Percentiles rank a stretch among this genome's conserved stretches.
Evolutionary conservation across 306 rosid species (phyloP).

Genomic region (Lathyrus oleraceus): DNA sequence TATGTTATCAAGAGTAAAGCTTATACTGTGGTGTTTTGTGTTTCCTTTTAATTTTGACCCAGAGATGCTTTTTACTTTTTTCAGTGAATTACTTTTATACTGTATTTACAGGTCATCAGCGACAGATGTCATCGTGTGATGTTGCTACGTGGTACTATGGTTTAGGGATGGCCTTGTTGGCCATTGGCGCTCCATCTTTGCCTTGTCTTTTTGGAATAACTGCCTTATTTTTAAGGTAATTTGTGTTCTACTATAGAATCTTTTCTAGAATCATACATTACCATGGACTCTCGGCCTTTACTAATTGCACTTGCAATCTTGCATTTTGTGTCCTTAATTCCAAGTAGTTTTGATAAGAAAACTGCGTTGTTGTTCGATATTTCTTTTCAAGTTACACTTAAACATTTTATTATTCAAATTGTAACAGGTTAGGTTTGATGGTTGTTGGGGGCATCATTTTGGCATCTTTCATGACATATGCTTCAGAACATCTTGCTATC

Average conservation of each 20-base stretch:
- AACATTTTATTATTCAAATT: conserved; percentile 3
- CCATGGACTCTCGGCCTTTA: neutral
- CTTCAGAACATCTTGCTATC: conserved; percentile 86
- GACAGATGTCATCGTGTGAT: conserved; percentile 63
- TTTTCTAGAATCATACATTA: neutral
- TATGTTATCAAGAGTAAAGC: conserved; percentile 36
- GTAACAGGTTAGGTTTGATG: conserved; percentile 87
- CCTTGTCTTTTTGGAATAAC: conserved; percentile 87
- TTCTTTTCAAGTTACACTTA: neutral
- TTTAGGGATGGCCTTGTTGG: conserved; percentile 83
- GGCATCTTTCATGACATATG: conserved; percentile 95
- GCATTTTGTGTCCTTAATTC: conserved; percentile 7
- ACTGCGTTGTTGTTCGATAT: neutral
- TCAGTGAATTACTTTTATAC: neutral
- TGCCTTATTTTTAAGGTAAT: conserved; percentile 84
- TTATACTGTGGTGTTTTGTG: conserved; percentile 24
- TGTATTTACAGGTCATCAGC: conserved; percentile 73
- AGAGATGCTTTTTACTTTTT: neutral
- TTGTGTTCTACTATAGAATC: neutral
- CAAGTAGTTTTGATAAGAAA: conserved; percentile 22
- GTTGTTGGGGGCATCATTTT: conserved; percentile 77
- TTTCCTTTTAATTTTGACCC: conserved; percentile 11
- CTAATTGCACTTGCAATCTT: neutral
- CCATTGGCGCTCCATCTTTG: conserved; percentile 82
- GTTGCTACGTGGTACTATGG: conserved; percentile 66